A percentile compares a stretch with the other conserved stretches of the same genome.
Evolutionary conservation across 805 yeast species (phyloP).

Genomic region (Candida golubevii): DNA sequence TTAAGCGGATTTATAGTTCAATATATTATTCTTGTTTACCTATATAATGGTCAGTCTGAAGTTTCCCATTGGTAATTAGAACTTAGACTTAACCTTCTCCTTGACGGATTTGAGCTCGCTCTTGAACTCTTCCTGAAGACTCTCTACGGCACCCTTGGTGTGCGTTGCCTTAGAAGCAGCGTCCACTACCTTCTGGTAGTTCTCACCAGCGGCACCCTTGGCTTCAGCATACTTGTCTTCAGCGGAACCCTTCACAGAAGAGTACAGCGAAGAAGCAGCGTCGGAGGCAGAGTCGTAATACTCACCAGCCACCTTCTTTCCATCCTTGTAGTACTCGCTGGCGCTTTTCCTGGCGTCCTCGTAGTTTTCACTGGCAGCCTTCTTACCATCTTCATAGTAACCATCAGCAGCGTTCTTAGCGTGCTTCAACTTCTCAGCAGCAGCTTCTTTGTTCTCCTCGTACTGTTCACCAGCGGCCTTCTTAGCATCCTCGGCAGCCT

Average conservation of each 20-base stretch:
- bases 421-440: background rate
- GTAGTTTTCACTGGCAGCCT: background rate
- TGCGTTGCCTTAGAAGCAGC: background rate
- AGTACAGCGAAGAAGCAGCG: conserved; percentile 2
- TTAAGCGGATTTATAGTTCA: background rate
- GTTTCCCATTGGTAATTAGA: conserved; percentile 3
- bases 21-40: background rate
- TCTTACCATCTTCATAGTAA: conserved; percentile 3
- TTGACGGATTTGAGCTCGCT: conserved; percentile 7
- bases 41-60: background rate
- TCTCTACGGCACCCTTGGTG: conserved; percentile 7
- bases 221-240: background rate
- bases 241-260: background rate
- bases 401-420: conserved; percentile 2
- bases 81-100: conserved; percentile 15
- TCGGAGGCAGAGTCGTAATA: background rate
- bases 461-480: conserved; percentile 15
- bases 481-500: conserved; percentile 10
- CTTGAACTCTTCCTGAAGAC: conserved; percentile 9
- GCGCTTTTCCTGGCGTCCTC: conserved; percentile 16
- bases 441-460: conserved; percentile 8
- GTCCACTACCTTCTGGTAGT: background rate
- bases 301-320: conserved; percentile 4
- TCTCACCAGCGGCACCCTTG: conserved; percentile 6
- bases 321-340: conserved; percentile 10